Evolutionary conservation across 73 alveolate species (phyloP), one percentile per base, ranked within the genome.

Genomic region (Paramecium sexaurelia): DNA sequence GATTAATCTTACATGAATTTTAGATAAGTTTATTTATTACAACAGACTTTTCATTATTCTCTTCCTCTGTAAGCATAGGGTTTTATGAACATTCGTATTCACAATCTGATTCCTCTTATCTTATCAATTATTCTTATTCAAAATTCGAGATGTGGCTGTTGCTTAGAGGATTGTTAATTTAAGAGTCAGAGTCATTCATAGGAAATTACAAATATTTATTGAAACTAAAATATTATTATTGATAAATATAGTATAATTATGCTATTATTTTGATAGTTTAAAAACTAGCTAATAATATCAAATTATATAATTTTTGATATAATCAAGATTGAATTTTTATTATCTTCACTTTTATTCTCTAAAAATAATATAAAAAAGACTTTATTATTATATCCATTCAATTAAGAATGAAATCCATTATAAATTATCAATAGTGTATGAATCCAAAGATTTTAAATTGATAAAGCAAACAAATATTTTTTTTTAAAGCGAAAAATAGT

Each of bases 61-160:
- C 83, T 61, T 61, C 83, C 22, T 61, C 83, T 29, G 83, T 61
- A 11, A 61, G n/a, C 83, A 61, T 61, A 26, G 83, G 83, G 13
- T 61, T 61, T 61, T 61, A 61, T 26, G 83, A 61, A 61, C 83
- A 61, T 32, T 61, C 83, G 22, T 6, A 61, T 26, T 61, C 83
- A 29, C 83, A 61, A 9, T 61, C 83, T 29, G 83, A 61, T 61
- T 61, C 83, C 26, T 32, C 83, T 61, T 26, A 61, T 11, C 83
- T 17, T 29, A 61, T 61, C 39, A 61, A 32, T 29, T 26, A 26
- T 61, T 61, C 43, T 61, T 61, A 61, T 29, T 29, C 83, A 22
- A 7, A 26, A 29, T 61, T 26, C 43, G 83, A 61, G 47, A 61
- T 26, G 26, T 61, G 39, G 39, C 83, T 61, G n/a, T 61, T 61